Evolutionary conservation across 108 stramenopile genomes (phyloP).

Genomic region (Aurantiochytrium sp.): DNA sequence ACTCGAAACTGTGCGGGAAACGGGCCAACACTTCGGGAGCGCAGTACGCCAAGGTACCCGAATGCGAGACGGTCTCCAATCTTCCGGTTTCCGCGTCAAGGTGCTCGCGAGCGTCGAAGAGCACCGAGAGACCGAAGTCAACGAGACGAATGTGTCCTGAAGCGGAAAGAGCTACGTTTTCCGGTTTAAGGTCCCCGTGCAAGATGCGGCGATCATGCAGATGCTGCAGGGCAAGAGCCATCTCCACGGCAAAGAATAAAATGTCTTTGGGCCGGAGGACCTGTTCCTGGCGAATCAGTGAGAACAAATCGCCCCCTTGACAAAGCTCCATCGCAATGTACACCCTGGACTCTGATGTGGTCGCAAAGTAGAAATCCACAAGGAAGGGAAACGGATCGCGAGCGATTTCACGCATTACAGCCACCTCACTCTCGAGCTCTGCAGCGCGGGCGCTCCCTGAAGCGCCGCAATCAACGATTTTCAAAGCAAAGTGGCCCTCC

Average conservation of each 20-base stretch:
- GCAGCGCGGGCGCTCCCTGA: too few species aligned
- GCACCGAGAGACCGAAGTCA: neutral
- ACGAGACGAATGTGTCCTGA: neutral
- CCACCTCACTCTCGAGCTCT: neutral
- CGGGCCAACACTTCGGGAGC: neutral
- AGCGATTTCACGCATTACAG: neutral
- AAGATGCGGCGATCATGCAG: neutral
- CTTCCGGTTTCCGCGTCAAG: neutral
- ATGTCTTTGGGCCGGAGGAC: conserved; percentile 26
- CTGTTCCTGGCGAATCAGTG: conserved; percentile 37
- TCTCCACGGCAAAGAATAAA: neutral
- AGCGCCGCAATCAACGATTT: too few species aligned
- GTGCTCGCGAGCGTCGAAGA: neutral
- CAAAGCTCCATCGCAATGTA: conserved; percentile 57
- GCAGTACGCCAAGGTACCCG: conserved; percentile 4
- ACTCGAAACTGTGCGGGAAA: neutral
- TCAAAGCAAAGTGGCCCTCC: too few species aligned
- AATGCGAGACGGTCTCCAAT: neutral
- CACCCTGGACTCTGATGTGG: conserved; percentile 32
- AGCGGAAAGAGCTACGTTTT: neutral
- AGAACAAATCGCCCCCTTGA: conserved; percentile 58
- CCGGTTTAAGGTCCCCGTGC: conserved; percentile 7
- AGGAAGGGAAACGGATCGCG: conserved; percentile 43
- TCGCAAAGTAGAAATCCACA: conserved; percentile 42
- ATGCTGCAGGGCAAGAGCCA: neutral